Base-by-base conservation (phyloP, 345 rosid species). In the Psidium guajava region DNA sequence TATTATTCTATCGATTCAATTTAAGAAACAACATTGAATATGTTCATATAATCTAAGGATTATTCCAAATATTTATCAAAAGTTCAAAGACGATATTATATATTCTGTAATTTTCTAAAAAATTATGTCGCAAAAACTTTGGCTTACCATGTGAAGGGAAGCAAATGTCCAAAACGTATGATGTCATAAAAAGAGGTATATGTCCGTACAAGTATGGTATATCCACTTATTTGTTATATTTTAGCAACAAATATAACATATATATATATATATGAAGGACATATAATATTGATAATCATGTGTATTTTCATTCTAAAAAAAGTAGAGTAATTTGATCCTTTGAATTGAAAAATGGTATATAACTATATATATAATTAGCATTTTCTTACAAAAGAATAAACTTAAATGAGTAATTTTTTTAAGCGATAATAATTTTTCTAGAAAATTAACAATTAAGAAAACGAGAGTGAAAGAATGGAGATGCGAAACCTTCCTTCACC, bases 51-150 rank as follows among this genome's bases (percentile, higher is more conserved):
- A 0, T 57, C 2, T 57, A 57, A 11, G 14, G 11, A 50, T 50
- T 11, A 50, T 50, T 11, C 14, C 2, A 11, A 11, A 50, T 50
- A 50, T 50, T 50, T 50, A 50, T 3, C 52, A 50, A 50, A 24
- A 25, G 14, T 4, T 57, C 0, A 3, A 0, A 11, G 3, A 57
- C 0, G 14, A 25, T 0, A 57, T 24, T 24, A 0, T 50, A 50
- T 3, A 13, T 3, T 50, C 52, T 3, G 14, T 50, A 11, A 11
- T 50, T 50, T 50, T 50, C 52, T 50, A 2, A 50, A 50, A 2
- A 57, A 57, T 4, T 10, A 25, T 57, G 0, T 24, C n/a, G 1
- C 14, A 5, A 24, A 57, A 57, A 57, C 25, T 25, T 5, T 0
- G 27, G 0, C n/a, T 57, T 57, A 25, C 28, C 25, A 25, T 2